phyloP scores from a whole-genome alignment of 2,329 filamentous ascomycete genomes.

The Anthostomella pinea region DNA sequence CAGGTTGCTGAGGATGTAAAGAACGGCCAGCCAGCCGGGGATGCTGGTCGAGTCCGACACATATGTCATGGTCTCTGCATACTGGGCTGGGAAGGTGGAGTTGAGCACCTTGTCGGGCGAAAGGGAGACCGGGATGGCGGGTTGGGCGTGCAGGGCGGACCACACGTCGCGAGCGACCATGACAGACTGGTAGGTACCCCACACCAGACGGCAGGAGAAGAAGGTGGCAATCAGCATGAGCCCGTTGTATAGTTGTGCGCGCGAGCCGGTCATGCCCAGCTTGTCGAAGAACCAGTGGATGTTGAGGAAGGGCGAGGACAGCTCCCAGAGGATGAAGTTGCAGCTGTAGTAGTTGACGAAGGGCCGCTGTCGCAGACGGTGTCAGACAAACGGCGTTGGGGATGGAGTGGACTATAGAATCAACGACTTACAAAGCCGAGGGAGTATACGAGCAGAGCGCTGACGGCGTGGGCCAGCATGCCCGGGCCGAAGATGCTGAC shows the following conservation, averaged over 20 bases:
- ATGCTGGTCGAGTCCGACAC: slow-evolving; percentile 49
- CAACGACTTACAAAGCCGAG: slow-evolving; percentile 73
- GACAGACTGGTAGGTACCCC: slow-evolving; percentile 71
- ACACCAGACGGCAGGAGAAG: slow-evolving; percentile 73
- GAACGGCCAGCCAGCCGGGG: slow-evolving; percentile 65
- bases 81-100: slow-evolving; percentile 33
- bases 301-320: slow-evolving; percentile 82
- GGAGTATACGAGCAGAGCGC: slow-evolving; percentile 70
- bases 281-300: slow-evolving; percentile 94
- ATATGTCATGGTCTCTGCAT: slow-evolving; percentile 49
- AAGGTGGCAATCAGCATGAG: slow-evolving; percentile 69
- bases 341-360: slow-evolving; percentile 81
- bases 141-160: slow-evolving; percentile 48
- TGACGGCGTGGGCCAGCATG: slow-evolving; percentile 73
- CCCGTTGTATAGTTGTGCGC: slow-evolving; percentile 74
- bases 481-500: slow-evolving; percentile 72
- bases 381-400: slow-evolving; percentile 6
- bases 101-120: slow-evolving; percentile 32
- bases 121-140: slow-evolving; percentile 31
- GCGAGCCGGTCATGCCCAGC: slow-evolving; percentile 72
- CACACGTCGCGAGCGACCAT: slow-evolving; percentile 70
- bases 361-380: slow-evolving; percentile 56
- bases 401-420: slow-evolving; percentile 5
- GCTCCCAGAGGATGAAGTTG: slow-evolving; percentile 83
- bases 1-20: slow-evolving; percentile 69